Conservation (phyloP, 2,329 filamentous ascomycete species). For the Penicillium sp. region DNA sequence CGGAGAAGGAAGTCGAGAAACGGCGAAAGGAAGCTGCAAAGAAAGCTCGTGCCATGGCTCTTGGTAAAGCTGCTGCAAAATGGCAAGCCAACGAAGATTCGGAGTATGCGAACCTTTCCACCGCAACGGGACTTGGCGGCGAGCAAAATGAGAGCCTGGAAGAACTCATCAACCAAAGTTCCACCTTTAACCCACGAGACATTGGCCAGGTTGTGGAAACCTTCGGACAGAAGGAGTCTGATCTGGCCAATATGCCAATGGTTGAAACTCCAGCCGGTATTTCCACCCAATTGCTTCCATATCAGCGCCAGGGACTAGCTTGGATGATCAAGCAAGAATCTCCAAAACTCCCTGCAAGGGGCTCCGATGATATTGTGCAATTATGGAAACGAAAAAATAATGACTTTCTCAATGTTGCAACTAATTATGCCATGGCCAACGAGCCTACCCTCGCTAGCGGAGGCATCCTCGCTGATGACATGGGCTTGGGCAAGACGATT, state of each 20-base stretch:
- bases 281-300: conserved; percentile 68
- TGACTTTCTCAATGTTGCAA: conserved; percentile 67
- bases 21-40: conserved; percentile 44
- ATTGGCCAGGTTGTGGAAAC: conserved; percentile 65
- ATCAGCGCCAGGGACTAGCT: conserved; percentile 74
- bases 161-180: conserved; percentile 64
- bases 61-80: conserved; percentile 26
- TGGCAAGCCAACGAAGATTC: conserved; percentile 27
- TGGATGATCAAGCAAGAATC: conserved; percentile 80
- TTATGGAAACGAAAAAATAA: conserved; percentile 66
- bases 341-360: conserved; percentile 61
- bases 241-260: conserved; percentile 69
- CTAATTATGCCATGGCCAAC: conserved; percentile 60
- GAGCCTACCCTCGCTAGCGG: conserved; percentile 69
- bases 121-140: conserved; percentile 26
- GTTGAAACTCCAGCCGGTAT: conserved; percentile 67
- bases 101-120: conserved; percentile 39
- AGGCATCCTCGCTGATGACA: conserved; percentile 86
- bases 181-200: conserved; percentile 65
- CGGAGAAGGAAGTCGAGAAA: conserved; percentile 54
- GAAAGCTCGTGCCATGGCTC: conserved; percentile 27
- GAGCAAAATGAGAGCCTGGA: conserved; percentile 52
- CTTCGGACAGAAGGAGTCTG: conserved; percentile 68
- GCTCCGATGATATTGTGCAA: conserved; percentile 65
- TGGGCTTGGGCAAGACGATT: conserved; percentile 88